A percentile compares a stretch with the other conserved stretches of the same genome.
These are phyloP conservation scores for Rhodomyrtus psidioides DNA, from an alignment of 441 rosid genomes.

Conservation along the genomic window DNA sequence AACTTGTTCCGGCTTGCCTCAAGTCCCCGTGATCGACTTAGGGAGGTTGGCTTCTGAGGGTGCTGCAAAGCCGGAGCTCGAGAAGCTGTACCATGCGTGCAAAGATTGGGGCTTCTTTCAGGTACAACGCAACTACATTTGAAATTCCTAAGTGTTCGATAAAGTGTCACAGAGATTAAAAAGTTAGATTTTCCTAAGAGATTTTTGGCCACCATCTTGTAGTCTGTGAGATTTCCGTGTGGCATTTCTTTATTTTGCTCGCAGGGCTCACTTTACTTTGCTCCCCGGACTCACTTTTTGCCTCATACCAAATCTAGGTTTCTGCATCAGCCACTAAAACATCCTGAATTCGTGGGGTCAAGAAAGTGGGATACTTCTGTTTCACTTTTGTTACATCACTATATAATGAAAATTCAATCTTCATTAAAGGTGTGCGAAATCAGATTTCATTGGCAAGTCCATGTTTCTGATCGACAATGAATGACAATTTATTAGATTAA, in stretches of 20 bases:
- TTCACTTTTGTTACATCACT: not conserved
- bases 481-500: not conserved
- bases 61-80: not conserved
- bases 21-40: constrained; percentile 2
- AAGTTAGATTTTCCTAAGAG: not conserved
- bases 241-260: not conserved
- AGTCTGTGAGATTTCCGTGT: not conserved
- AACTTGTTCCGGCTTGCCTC: not conserved
- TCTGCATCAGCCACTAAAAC: not conserved
- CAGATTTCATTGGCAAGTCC: not conserved
- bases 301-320: not conserved
- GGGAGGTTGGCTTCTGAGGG: not conserved
- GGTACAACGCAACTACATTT: not conserved
- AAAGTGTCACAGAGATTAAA: not conserved
- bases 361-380: not conserved
- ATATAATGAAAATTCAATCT: not conserved
- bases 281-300: not conserved
- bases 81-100: constrained; percentile 3
- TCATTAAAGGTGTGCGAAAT: not conserved
- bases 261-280: not conserved
- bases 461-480: not conserved
- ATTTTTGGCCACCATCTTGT: too few relatives aligned
- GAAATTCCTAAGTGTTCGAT: rapidly evolving
- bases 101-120: constrained; percentile 13
- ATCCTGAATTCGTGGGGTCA: not conserved